A percentile compares a stretch with the other conserved stretches of the same genome.
These are phyloP conservation scores for Bacidia rubella DNA, from an alignment of 495 filamentous ascomycete species.

Conservation along the genomic window DNA sequence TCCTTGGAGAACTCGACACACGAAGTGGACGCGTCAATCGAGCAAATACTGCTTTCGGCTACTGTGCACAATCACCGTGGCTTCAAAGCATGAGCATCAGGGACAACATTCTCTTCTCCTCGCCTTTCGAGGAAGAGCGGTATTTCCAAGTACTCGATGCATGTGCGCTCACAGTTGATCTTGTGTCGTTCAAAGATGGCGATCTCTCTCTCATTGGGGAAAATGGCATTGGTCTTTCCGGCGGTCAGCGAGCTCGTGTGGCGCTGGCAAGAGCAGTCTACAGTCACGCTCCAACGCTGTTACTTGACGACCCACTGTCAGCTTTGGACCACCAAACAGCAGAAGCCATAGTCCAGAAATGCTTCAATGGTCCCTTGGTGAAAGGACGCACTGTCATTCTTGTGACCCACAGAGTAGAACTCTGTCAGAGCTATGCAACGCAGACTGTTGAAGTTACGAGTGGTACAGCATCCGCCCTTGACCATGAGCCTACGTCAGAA, in stretches of 20 bases:
- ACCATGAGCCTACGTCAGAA: conserved; percentile 18
- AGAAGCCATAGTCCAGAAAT: conserved; percentile 52
- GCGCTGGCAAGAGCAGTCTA: conserved; percentile 60
- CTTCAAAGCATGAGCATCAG: conserved; percentile 82
- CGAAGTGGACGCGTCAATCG: conserved; percentile 41
- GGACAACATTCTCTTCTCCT: conserved; percentile 70
- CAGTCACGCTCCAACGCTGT: conserved; percentile 46
- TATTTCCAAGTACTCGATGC: conserved; percentile 48
- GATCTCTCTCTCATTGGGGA: conserved; percentile 59
- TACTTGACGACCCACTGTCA: conserved; percentile 59
- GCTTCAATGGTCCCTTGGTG: conserved; percentile 50
- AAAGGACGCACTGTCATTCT: conserved; percentile 51
- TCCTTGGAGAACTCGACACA: conserved; percentile 67
- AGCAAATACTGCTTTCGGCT: conserved; percentile 59
- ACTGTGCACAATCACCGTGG: conserved; percentile 80
- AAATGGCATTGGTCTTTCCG: conserved; percentile 55
- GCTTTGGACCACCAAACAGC: conserved; percentile 67
- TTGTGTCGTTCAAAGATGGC: conserved; percentile 48
- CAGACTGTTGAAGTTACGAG: conserved; percentile 54
- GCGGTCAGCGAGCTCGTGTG: conserved; percentile 57
- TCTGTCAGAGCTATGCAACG: conserved; percentile 50
- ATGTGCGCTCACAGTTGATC: conserved; percentile 50
- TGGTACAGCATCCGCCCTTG: conserved; percentile 38
- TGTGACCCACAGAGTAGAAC: conserved; percentile 64
- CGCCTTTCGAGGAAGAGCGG: conserved; percentile 48